Percentiles rank a stretch among this genome's conserved stretches.
Conservation (phyloP, 768 basidiomycete genomes). For the Ephemerocybe angulata region DNA sequence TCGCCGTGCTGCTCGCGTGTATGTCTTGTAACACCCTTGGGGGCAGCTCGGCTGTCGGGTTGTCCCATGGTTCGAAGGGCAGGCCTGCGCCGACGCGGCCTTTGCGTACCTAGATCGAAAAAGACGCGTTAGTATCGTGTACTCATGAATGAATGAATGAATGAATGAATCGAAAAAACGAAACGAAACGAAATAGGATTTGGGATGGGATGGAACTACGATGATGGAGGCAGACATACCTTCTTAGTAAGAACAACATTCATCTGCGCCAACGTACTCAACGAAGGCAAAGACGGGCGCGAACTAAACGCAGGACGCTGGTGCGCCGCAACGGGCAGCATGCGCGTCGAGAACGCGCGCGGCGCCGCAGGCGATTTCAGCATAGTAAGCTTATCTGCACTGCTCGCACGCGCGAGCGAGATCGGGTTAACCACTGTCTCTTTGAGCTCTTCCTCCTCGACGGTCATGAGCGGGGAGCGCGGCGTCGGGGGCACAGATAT, state of each 20-base stretch:
- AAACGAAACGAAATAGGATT: too few relatives aligned
- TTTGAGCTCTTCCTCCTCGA: conserved; percentile 9
- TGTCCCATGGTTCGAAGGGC: conserved; percentile 55
- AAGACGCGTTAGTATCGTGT: neutral
- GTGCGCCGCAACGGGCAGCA: conserved; percentile 30
- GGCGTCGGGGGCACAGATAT: conserved; percentile 9
- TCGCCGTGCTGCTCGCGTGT: neutral
- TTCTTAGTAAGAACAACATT: conserved; percentile 44
- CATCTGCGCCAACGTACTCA: conserved; percentile 47
- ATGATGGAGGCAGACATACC: conserved; percentile 27
- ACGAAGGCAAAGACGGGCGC: conserved; percentile 50
- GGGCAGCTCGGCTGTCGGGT: conserved; percentile 18
- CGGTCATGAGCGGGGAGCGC: conserved; percentile 27
- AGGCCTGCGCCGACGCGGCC: conserved; percentile 50
- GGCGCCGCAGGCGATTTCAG: too few relatives aligned
- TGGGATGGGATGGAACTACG: neutral
- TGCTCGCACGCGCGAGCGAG: too few relatives aligned
- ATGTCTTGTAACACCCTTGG: conserved; percentile 11
- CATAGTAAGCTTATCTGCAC: too few relatives aligned
- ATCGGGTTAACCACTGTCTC: too few relatives aligned
- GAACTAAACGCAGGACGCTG: conserved; percentile 45
- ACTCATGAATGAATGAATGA: conserved; percentile 3
- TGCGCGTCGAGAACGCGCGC: conserved; percentile 8
- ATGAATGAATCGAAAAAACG: too few relatives aligned
- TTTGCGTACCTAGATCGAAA: conserved; percentile 42